These are phyloP conservation scores for Diutina scorzettiae DNA, from an alignment of 1,139 yeast species.

Conservation along the genomic window DNA sequence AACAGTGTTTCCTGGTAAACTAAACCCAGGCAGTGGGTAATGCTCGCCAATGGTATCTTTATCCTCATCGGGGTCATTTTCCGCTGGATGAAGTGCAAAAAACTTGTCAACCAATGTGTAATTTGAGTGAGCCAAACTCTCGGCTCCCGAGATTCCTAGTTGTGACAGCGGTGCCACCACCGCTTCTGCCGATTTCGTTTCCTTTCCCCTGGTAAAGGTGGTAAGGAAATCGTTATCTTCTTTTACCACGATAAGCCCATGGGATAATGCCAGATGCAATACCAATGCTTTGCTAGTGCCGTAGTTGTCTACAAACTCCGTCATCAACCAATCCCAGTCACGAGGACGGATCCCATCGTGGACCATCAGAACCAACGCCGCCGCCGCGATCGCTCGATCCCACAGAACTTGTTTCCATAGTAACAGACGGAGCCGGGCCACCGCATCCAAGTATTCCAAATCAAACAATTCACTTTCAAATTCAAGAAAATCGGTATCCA, in stretches of 20 bases:
- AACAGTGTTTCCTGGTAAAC: slow-evolving; percentile 40
- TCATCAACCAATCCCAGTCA: slow-evolving; percentile 39
- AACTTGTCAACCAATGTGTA: slow-evolving; percentile 30
- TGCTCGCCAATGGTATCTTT: slow-evolving; percentile 13
- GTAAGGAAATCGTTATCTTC: slow-evolving; percentile 20
- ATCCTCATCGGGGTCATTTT: slow-evolving; percentile 12
- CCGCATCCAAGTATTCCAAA: slow-evolving; percentile 41
- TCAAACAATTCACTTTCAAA: slow-evolving; percentile 67
- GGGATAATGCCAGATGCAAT: slow-evolving; percentile 10
- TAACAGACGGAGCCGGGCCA: slow-evolving; percentile 36
- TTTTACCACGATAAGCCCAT: background rate
- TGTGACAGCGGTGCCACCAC: slow-evolving; percentile 12
- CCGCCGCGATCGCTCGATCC: slow-evolving; percentile 33
- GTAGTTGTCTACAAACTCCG: slow-evolving; percentile 41
- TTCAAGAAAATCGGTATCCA: slow-evolving; percentile 32
- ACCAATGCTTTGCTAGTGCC: slow-evolving; percentile 38
- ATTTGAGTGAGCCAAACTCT: slow-evolving; percentile 20
- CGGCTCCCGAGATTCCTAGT: slow-evolving; percentile 25
- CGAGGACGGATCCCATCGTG: slow-evolving; percentile 55
- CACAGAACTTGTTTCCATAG: slow-evolving; percentile 26
- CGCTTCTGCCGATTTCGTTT: slow-evolving; percentile 6
- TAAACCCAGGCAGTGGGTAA: slow-evolving; percentile 36
- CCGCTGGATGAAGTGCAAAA: slow-evolving; percentile 33
- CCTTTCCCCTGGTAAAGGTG: slow-evolving; percentile 14
- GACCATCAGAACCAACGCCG: slow-evolving; percentile 43